Evolutionary conservation across 1,284 basidiomycete genomes (phyloP).

Genomic region (Termitomyces sp.): DNA sequence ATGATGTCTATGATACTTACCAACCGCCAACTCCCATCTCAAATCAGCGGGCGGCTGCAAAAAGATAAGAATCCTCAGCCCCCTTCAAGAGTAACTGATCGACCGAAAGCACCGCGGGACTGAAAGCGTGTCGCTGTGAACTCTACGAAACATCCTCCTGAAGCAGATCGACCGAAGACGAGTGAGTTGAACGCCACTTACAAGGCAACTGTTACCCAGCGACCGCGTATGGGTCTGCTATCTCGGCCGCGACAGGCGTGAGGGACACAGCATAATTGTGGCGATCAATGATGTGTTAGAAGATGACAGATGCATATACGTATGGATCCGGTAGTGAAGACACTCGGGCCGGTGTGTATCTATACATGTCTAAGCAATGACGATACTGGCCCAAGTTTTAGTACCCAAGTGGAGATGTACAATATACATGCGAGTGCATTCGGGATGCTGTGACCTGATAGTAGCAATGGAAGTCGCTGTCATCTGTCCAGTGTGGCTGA

Average conservation of each 20-base stretch:
- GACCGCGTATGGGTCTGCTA: slow-evolving; percentile 24
- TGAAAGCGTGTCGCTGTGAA: slow-evolving; percentile 35
- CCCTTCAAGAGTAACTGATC: slow-evolving; percentile 39
- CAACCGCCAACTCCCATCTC: slow-evolving; percentile 7
- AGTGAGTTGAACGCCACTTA: slow-evolving; percentile 19
- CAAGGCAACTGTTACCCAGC: slow-evolving; percentile 11
- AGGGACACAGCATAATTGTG: neutral
- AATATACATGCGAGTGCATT: neutral
- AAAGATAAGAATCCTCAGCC: slow-evolving; percentile 17
- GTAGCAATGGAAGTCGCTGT: neutral
- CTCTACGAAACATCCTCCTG: neutral
- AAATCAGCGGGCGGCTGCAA: slow-evolving; percentile 2
- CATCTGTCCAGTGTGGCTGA: neutral
- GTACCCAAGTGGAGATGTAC: neutral
- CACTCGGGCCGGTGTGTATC: neutral
- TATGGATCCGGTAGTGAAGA: neutral
- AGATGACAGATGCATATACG: slow-evolving; percentile 9
- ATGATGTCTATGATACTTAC: slow-evolving; percentile 33
- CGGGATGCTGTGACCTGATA: neutral
- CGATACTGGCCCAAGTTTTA: neutral
- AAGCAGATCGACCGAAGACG: neutral
- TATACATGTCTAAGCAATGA: neutral
- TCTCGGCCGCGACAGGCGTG: slow-evolving; percentile 21
- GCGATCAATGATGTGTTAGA: slow-evolving; percentile 13
- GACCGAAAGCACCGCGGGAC: slow-evolving; percentile 49